Evolutionary conservation across 306 rosid species (phyloP).

Genomic region (Inga oerstediana): DNA sequence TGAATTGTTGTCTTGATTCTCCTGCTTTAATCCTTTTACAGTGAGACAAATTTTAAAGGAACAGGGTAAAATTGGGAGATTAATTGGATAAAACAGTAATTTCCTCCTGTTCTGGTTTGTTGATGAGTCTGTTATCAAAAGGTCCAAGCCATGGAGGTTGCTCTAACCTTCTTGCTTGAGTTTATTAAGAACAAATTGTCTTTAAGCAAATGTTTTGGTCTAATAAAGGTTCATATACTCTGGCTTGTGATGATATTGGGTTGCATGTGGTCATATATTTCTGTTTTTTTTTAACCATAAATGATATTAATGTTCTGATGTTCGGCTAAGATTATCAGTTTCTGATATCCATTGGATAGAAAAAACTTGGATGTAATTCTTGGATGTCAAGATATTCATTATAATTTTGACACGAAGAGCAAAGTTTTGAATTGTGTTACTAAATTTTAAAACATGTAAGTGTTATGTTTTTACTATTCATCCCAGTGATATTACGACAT

Average conservation of each 20-base stretch:
- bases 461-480: neutral
- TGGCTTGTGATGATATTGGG: neutral
- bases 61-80: neutral
- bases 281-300: neutral
- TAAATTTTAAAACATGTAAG: neutral
- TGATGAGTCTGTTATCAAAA: neutral
- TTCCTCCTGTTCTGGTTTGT: neutral
- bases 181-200: neutral
- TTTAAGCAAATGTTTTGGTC: neutral
- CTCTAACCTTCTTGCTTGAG: neutral
- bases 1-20: slow-evolving; percentile 2
- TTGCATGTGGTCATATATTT: neutral
- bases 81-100: neutral
- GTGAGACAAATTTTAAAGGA: neutral
- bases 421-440: neutral
- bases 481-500: neutral
- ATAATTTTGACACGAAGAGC: neutral
- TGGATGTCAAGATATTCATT: neutral
- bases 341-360: neutral
- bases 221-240: neutral
- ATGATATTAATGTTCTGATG: neutral
- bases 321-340: neutral
- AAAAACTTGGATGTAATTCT: neutral
- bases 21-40: neutral
- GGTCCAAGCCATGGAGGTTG: neutral